These are phyloP conservation scores for Taiwanofungus camphoratus DNA, from an alignment of 1,284 basidiomycete genomes.

Conservation along the genomic window DNA sequence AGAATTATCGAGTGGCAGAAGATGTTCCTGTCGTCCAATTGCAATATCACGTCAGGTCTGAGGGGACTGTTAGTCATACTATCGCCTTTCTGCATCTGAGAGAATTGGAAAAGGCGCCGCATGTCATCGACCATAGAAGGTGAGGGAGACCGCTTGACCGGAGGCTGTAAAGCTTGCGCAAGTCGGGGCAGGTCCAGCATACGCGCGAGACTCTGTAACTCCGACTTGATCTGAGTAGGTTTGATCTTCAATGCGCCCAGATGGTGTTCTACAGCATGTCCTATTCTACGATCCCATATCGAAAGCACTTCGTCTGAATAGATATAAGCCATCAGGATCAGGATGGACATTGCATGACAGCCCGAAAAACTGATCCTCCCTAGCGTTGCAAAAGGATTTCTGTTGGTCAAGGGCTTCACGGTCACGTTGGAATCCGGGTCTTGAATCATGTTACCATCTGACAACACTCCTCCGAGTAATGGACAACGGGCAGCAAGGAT, in stretches of 20 bases:
- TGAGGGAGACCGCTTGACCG: slow-evolving; percentile 42
- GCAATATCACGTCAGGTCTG: slow-evolving; percentile 69
- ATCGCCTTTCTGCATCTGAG: slow-evolving; percentile 8
- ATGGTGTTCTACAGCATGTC: slow-evolving; percentile 38
- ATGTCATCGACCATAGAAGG: slow-evolving; percentile 48
- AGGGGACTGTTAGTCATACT: slow-evolving; percentile 22
- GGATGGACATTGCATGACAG: slow-evolving; percentile 59
- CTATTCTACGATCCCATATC: slow-evolving; percentile 81
- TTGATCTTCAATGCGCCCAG: slow-evolving; percentile 38
- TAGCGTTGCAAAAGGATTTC: slow-evolving; percentile 7
- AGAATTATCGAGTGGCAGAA: slow-evolving; percentile 73
- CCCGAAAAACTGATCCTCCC: slow-evolving; percentile 39
- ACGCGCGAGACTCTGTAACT: slow-evolving; percentile 51
- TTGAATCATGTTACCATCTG: slow-evolving; percentile 22
- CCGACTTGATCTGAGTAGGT: slow-evolving; percentile 50
- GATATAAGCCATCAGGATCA: slow-evolving; percentile 81
- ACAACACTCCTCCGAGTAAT: slow-evolving; percentile 42
- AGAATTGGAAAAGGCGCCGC: slow-evolving; percentile 31
- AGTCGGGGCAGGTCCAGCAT: slow-evolving; percentile 53
- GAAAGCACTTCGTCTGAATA: slow-evolving; percentile 84
- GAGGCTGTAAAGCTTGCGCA: slow-evolving; percentile 45
- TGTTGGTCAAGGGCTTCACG: slow-evolving; percentile 22
- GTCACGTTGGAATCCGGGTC: slow-evolving; percentile 30
- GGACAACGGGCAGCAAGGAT: slow-evolving; percentile 61
- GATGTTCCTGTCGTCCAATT: slow-evolving; percentile 67